Evolutionary conservation across 1,284 basidiomycete species (phyloP), one percentile per base, ranked within the genome.

Genomic region (Sparassis latifolia): DNA sequence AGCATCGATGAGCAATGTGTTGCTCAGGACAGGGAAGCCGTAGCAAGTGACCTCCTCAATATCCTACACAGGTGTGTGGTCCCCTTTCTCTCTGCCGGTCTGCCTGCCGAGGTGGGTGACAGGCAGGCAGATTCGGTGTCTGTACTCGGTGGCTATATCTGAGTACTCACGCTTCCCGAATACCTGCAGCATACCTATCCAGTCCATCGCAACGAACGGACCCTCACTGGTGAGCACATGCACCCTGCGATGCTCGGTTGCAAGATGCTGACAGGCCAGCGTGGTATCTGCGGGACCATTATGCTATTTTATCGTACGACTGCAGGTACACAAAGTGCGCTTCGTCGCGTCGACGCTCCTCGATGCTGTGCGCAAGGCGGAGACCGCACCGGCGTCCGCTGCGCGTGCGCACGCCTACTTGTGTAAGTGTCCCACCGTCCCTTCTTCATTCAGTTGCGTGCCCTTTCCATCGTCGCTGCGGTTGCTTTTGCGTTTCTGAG

Each of bases 151-250:
- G 29, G 47, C 47, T 38, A 30, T 20, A 20, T 42, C 48, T 20
- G 28, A 33, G 48, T 44, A n/a, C 48, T 57, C 33, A 54, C 50
- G 45, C 37, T 45, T 43, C 49, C 46, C 58, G 10, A 6, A 12
- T 55, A 20, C 20, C 38, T 58, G 44, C 58, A 90, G 87, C 62
- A 92, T 93, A 58, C 90, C 90, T 5, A 92, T 93, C 52, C 89
- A 92, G 66, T 89, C 87, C 29, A 92, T 93, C 59, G 90, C 91
- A 6, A 91, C 90, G 44, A 94, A 93, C 64, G 89, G 88, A 7
- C 83, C 86, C 3, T 87, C 84, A 52, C 69, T 89, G 70, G 87
- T 85, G 55, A 65, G 77, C 58, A 37, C 40, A 42, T 32, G 49
- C 20, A 38, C 33, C 29, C 6, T 47, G 38, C 42, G 39, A 10